These are phyloP conservation scores for Fragaria nilgerrensis DNA, from an alignment of 306 rosid species.

Conservation along the genomic window DNA sequence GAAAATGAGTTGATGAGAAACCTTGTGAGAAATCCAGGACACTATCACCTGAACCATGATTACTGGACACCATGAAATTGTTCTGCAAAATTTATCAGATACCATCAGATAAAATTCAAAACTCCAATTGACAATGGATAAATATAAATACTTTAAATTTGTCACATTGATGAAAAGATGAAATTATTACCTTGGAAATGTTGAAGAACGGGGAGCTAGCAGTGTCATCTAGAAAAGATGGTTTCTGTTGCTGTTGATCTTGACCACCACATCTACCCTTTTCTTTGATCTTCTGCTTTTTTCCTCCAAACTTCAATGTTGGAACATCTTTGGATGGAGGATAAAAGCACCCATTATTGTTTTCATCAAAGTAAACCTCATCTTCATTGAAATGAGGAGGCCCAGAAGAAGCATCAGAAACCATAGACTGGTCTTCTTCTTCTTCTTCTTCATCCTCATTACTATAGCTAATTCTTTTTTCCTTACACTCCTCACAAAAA, in stretches of 20 bases:
- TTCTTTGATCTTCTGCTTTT: conserved; percentile 46
- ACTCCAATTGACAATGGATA: neutral
- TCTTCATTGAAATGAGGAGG: conserved; percentile 82
- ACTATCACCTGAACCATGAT: conserved; percentile 52
- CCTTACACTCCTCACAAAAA: conserved; percentile 26
- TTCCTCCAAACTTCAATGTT: conserved; percentile 31
- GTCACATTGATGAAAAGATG: neutral
- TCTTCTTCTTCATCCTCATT: conserved; percentile 28
- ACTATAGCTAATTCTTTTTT: conserved; percentile 19
- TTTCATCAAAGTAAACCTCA: conserved; percentile 39
- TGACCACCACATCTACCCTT: conserved; percentile 22
- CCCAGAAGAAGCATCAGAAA: conserved; percentile 99
- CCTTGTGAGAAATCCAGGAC: conserved; percentile 71
- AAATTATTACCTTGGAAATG: conserved; percentile 52
- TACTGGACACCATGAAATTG: conserved; percentile 33
- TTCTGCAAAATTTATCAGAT: conserved; percentile 42
- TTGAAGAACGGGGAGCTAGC: conserved; percentile 77
- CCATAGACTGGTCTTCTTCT: conserved; percentile 84
- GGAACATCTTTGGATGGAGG: conserved; percentile 38
- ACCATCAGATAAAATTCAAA: conserved; percentile 10
- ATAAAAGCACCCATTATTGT: conserved; percentile 34
- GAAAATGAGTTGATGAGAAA: conserved; percentile 70
- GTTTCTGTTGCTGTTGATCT: conserved; percentile 31
- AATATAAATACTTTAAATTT: neutral
- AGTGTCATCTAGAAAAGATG: conserved; percentile 75